Conservation (phyloP, 2,329 filamentous ascomycete species). For the Aspergillus novoparasiticus region DNA sequence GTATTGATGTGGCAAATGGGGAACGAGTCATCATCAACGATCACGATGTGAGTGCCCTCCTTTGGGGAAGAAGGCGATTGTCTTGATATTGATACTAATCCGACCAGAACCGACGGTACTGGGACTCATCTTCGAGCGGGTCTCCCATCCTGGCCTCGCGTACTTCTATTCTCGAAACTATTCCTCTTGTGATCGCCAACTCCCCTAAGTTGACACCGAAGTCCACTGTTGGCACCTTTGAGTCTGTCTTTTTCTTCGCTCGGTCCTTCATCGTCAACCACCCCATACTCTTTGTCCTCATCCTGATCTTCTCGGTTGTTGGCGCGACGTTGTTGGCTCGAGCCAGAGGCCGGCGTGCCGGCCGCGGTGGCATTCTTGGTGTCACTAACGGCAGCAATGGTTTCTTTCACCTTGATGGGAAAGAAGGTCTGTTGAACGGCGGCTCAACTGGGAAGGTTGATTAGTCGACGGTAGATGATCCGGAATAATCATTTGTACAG, state of each 20-base stretch:
- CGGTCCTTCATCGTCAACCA: constrained; percentile 46
- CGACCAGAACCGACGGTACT: constrained; percentile 81
- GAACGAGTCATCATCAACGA: constrained; percentile 96
- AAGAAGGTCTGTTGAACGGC: constrained; percentile 49
- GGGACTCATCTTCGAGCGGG: constrained; percentile 87
- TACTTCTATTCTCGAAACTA: constrained; percentile 85
- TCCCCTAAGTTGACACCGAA: constrained; percentile 53
- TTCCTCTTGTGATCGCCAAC: constrained; percentile 53
- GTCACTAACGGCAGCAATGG: constrained; percentile 39
- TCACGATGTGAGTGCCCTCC: constrained; percentile 73
- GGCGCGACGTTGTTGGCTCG: constrained; percentile 38
- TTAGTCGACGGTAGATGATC: constrained; percentile 30
- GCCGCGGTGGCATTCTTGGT: constrained; percentile 40
- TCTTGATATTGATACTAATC: constrained; percentile 29
- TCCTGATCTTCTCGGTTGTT: constrained; percentile 40
- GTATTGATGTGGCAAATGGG: constrained; percentile 80
- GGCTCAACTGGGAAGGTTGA: constrained; percentile 51
- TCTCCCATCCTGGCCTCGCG: constrained; percentile 87
- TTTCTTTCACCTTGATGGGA: constrained; percentile 53
- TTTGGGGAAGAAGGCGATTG: background rate
- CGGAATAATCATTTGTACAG: constrained; percentile 35
- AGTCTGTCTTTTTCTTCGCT: constrained; percentile 50
- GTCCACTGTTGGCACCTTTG: constrained; percentile 51
- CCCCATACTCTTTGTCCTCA: constrained; percentile 45
- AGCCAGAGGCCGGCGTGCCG: constrained; percentile 32